phyloP scores from a whole-genome alignment of 805 yeast genomes.

The Wickerhamomyces silvicola region DNA sequence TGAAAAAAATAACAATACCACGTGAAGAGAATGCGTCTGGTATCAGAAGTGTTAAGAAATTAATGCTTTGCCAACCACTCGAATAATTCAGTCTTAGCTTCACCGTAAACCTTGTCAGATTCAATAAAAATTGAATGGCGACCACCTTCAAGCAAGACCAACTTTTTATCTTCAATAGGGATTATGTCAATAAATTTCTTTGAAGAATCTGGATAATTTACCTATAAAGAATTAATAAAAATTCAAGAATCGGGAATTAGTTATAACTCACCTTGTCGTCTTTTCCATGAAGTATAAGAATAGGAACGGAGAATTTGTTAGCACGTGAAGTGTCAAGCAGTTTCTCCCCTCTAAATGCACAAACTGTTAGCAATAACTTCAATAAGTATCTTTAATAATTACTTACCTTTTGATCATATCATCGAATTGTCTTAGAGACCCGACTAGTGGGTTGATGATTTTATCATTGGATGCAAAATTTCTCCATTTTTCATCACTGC shows the following conservation, averaged over 20 bases:
- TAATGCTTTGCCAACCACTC: constrained; percentile 29
- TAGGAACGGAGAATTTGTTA: constrained; percentile 30
- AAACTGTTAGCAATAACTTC: constrained; percentile 6
- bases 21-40: constrained; percentile 1
- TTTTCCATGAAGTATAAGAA: constrained; percentile 56
- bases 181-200: constrained; percentile 10
- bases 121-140: constrained; percentile 44
- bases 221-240: constrained; percentile 26
- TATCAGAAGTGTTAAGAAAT: neutral
- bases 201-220: constrained; percentile 37
- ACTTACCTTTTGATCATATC: constrained; percentile 43
- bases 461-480: constrained; percentile 39
- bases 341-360: constrained; percentile 42
- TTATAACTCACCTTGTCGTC: constrained; percentile 56
- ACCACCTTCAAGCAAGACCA: constrained; percentile 24
- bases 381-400: too few species aligned
- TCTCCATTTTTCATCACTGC: constrained; percentile 41
- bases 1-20: neutral
- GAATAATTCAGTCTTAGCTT: constrained; percentile 31
- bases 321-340: constrained; percentile 35
- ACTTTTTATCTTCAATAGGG: constrained; percentile 12
- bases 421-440: constrained; percentile 48
- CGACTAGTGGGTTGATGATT: constrained; percentile 38
- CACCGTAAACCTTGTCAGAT: constrained; percentile 31
- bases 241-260: neutral